phyloP scores from a whole-genome alignment of 2,329 filamentous ascomycete genomes.

The Scytalidium sp. region DNA sequence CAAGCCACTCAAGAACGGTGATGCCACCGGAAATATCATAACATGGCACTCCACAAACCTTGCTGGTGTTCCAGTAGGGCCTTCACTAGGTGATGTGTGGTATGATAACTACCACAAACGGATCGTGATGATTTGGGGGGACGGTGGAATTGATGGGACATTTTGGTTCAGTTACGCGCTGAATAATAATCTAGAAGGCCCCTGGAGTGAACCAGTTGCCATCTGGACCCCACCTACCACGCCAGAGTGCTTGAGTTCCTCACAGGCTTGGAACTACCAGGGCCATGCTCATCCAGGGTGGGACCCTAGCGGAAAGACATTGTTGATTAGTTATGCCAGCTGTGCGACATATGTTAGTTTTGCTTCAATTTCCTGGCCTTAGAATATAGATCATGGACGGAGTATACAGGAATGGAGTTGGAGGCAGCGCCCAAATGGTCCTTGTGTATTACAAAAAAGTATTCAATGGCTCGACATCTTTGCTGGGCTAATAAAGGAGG shows the following conservation, averaged over 20 bases:
- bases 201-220: conserved; percentile 4
- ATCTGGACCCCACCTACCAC: conserved; percentile 4
- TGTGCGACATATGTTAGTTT: background rate
- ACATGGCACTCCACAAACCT: conserved; percentile 1
- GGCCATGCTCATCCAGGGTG: conserved; percentile 7
- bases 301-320: conserved; percentile 6
- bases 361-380: background rate
- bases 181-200: background rate
- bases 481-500: too few species aligned
- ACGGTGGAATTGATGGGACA: conserved; percentile 7
- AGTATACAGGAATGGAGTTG: too few species aligned
- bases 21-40: conserved; percentile 4
- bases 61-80: conserved; percentile 1
- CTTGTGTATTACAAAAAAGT: too few species aligned
- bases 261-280: conserved; percentile 4
- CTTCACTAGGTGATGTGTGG: conserved; percentile 4
- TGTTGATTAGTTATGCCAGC: conserved; percentile 7
- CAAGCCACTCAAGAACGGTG: background rate
- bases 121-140: conserved; percentile 7
- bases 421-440: too few species aligned
- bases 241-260: background rate
- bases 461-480: too few species aligned
- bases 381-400: background rate
- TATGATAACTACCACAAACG: conserved; percentile 4
- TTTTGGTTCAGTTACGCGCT: conserved; percentile 5